These are phyloP conservation scores for Boletus sensibilis DNA, from an alignment of 768 basidiomycete species.

Conservation along the genomic window DNA sequence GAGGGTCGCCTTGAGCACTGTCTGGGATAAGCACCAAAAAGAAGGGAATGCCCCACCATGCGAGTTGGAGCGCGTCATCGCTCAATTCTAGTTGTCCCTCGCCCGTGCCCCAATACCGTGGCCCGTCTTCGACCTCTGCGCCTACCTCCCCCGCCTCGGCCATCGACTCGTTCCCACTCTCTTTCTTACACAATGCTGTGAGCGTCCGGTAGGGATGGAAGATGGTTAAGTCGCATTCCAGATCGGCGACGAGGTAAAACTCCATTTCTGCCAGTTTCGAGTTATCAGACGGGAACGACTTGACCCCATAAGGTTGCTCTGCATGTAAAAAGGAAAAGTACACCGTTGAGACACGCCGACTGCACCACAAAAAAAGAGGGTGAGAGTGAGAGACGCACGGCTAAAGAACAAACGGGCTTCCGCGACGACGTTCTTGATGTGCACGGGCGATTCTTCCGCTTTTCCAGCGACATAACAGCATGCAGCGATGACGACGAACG, in stretches of 20 bases:
- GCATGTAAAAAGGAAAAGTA: background rate
- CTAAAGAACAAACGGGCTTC: constrained; percentile 80
- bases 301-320: constrained; percentile 70
- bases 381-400: constrained; percentile 41
- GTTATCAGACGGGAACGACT: constrained; percentile 84
- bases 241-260: constrained; percentile 94
- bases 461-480: constrained; percentile 97
- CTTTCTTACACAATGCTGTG: constrained; percentile 67
- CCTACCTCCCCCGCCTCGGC: constrained; percentile 60
- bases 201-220: constrained; percentile 96
- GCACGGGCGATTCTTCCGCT: constrained; percentile 92
- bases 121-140: constrained; percentile 52
- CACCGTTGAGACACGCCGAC: background rate
- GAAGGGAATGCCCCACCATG: constrained; percentile 60
- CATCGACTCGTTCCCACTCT: constrained; percentile 39
- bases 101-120: constrained; percentile 77
- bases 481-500: constrained; percentile 86
- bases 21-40: background rate
- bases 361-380: background rate
- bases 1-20: background rate
- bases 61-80: constrained; percentile 79
- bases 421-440: constrained; percentile 87
- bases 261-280: constrained; percentile 97
- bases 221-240: constrained; percentile 90
- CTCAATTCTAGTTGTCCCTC: constrained; percentile 75